These are phyloP conservation scores for Globisporangium canariense DNA, from an alignment of 352 stramenopile genomes.

Conservation along the genomic window DNA sequence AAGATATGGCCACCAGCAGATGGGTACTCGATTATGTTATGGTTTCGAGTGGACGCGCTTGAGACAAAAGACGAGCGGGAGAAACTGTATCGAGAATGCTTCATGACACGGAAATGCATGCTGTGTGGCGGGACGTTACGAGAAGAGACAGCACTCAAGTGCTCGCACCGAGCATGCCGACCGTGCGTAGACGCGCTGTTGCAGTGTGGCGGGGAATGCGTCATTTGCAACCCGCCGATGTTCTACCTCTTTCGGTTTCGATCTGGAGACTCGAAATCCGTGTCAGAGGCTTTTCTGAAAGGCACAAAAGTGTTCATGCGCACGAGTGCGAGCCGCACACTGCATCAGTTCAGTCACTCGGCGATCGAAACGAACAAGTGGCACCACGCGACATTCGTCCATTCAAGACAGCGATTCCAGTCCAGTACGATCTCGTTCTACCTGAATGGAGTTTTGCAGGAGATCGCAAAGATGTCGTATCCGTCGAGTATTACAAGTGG, in stretches of 20 bases:
- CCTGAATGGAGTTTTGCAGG: conserved; percentile 59
- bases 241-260: conserved; percentile 75
- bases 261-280: conserved; percentile 62
- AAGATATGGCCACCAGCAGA: conserved; percentile 65
- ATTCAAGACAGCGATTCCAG: conserved; percentile 68
- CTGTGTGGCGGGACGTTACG: conserved; percentile 42
- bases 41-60: conserved; percentile 56
- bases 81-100: conserved; percentile 52
- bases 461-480: conserved; percentile 69
- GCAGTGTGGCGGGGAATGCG: conserved; percentile 55
- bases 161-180: conserved; percentile 57
- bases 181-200: conserved; percentile 53
- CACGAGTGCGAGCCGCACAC: conserved; percentile 40
- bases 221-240: conserved; percentile 69
- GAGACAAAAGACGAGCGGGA: conserved; percentile 66
- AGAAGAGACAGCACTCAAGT: conserved; percentile 63
- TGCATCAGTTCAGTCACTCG: conserved; percentile 56
- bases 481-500: conserved; percentile 45
- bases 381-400: conserved; percentile 56
- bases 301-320: conserved; percentile 64
- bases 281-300: conserved; percentile 66
- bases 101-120: conserved; percentile 56
- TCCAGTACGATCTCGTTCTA: conserved; percentile 60
- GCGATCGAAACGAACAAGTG: conserved; percentile 36
- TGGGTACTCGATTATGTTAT: conserved; percentile 60